Evolutionary conservation across 2,329 filamentous ascomycete genomes (phyloP).

Genomic region (Sclerotinia sclerotiorum): DNA sequence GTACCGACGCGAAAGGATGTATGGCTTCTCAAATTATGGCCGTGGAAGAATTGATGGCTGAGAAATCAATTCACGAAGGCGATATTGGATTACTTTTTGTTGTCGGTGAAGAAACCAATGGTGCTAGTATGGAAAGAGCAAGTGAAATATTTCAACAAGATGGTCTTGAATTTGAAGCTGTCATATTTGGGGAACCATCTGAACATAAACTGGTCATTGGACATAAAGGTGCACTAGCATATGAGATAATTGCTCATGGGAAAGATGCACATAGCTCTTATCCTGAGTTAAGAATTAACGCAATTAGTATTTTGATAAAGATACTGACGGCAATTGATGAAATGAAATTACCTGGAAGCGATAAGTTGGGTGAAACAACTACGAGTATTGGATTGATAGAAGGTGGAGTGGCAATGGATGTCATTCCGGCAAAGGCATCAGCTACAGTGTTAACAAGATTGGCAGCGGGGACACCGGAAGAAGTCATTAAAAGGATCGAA

Average conservation of each 20-base stretch:
- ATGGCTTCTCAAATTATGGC: slow-evolving; percentile 74
- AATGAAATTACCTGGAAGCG: slow-evolving; percentile 69
- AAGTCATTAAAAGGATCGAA: slow-evolving; percentile 6
- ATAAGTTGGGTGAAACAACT: slow-evolving; percentile 79
- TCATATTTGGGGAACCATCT: slow-evolving; percentile 89
- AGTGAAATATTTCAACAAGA: slow-evolving; percentile 43
- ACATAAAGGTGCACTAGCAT: slow-evolving; percentile 79
- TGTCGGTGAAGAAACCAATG: slow-evolving; percentile 77
- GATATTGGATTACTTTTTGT: slow-evolving; percentile 63
- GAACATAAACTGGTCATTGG: slow-evolving; percentile 83
- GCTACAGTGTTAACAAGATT: slow-evolving; percentile 10
- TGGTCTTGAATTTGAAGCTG: slow-evolving; percentile 56
- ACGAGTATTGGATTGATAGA: slow-evolving; percentile 76
- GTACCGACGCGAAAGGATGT: slow-evolving; percentile 66
- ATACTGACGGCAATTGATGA: slow-evolving; percentile 64
- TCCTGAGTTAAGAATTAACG: slow-evolving; percentile 81
- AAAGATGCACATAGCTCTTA: slow-evolving; percentile 85
- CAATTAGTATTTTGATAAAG: slow-evolving; percentile 74
- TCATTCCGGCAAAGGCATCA: slow-evolving; percentile 62
- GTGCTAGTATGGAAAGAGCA: slow-evolving; percentile 73
- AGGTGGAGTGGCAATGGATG: slow-evolving; percentile 81
- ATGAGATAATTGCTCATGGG: slow-evolving; percentile 65
- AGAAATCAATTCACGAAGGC: slow-evolving; percentile 42
- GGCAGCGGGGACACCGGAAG: neutral
- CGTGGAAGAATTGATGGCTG: slow-evolving; percentile 52